A percentile compares a stretch with the other conserved stretches of the same genome.
Evolutionary conservation across 768 basidiomycete genomes (phyloP).

Genomic region (Sporobolomyces roseus): DNA sequence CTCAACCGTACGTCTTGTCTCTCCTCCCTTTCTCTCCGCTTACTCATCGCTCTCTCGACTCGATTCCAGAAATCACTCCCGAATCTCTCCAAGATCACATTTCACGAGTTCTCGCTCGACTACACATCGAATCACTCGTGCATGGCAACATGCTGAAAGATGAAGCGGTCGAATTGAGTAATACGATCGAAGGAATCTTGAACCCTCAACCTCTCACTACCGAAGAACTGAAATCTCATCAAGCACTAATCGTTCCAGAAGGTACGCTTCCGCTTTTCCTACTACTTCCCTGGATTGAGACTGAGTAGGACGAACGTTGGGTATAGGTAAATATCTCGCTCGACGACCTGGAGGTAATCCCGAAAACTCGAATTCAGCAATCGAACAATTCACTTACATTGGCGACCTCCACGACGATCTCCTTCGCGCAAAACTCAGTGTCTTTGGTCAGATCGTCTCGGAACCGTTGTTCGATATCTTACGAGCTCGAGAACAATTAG

Average conservation of each 20-base stretch:
- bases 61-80: constrained; percentile 54
- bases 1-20: constrained; percentile 66
- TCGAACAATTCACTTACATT: constrained; percentile 80
- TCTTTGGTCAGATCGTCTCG: constrained; percentile 77
- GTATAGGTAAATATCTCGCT: constrained; percentile 66
- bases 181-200: constrained; percentile 67
- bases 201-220: constrained; percentile 57
- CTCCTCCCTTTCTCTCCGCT: too few species aligned
- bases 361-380: constrained; percentile 77
- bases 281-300: background rate
- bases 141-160: constrained; percentile 81
- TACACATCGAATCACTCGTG: constrained; percentile 69
- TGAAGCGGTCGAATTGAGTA: constrained; percentile 70
- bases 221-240: constrained; percentile 56
- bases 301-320: background rate
- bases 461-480: constrained; percentile 89
- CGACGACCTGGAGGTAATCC: constrained; percentile 68
- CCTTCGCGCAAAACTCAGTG: constrained; percentile 62
- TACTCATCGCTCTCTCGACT: too few species aligned
- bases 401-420: constrained; percentile 64
- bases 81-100: constrained; percentile 68
- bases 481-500: constrained; percentile 90
- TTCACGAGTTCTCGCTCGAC: constrained; percentile 58
- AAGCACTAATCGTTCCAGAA: constrained; percentile 63
- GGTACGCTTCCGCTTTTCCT: constrained; percentile 51